These are phyloP conservation scores for Fusarium sp. DNA, from an alignment of 2,329 filamentous ascomycete genomes.

Conservation along the genomic window DNA sequence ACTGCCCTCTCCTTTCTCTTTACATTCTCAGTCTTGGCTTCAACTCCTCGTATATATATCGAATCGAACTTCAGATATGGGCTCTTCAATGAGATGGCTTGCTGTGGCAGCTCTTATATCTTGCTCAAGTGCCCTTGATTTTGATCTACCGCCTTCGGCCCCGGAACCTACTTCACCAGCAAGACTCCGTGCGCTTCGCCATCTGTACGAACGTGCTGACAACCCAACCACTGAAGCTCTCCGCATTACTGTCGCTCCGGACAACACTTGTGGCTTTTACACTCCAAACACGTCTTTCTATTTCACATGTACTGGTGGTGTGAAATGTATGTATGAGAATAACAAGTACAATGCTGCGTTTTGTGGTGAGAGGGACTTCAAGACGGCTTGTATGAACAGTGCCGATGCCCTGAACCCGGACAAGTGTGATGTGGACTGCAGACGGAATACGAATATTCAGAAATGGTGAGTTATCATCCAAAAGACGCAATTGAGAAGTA, in stretches of 20 bases:
- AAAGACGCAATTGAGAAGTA: neutral
- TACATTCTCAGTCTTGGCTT: neutral
- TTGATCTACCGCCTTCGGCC: slow-evolving; percentile 18
- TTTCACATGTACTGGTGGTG: slow-evolving; percentile 10
- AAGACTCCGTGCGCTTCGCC: neutral
- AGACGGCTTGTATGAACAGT: slow-evolving; percentile 17
- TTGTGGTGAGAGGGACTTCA: slow-evolving; percentile 12
- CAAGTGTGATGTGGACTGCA: slow-evolving; percentile 26
- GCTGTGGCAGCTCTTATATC: slow-evolving; percentile 11
- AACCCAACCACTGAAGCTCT: slow-evolving; percentile 8
- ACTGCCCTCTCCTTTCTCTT: neutral
- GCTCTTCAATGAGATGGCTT: slow-evolving; percentile 23
- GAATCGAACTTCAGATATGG: neutral
- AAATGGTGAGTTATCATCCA: slow-evolving; percentile 13
- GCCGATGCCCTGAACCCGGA: slow-evolving; percentile 5
- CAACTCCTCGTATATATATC: neutral
- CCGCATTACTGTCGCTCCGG: slow-evolving; percentile 6
- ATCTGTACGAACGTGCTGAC: slow-evolving; percentile 11
- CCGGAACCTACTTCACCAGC: slow-evolving; percentile 21
- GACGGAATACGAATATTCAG: slow-evolving; percentile 22
- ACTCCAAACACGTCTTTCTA: slow-evolving; percentile 5
- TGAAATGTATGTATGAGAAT: slow-evolving; percentile 27
- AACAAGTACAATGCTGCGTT: slow-evolving; percentile 31
- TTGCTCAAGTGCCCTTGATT: slow-evolving; percentile 16
- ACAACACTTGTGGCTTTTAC: slow-evolving; percentile 20